Percentiles rank a stretch among this genome's conserved stretches.
phyloP scores from a whole-genome alignment of 768 basidiomycete species.

The Auricularia sp. region DNA sequence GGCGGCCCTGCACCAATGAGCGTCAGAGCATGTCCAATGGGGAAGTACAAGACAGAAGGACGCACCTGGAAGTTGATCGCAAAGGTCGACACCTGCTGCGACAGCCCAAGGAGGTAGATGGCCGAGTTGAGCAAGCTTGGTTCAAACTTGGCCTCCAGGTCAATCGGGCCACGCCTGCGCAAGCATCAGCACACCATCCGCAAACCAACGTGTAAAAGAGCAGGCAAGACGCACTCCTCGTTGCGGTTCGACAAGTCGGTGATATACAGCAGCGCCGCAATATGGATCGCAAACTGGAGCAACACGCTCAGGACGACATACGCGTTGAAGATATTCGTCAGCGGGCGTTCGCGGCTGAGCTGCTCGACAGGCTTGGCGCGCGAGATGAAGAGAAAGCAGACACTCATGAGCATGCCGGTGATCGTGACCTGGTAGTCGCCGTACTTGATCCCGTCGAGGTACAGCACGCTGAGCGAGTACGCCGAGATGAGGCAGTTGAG shows the following conservation, averaged over 20 bases:
- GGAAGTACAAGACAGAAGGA: background rate
- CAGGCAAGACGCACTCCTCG: constrained; percentile 54
- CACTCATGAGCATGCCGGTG: constrained; percentile 94
- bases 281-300: constrained; percentile 89
- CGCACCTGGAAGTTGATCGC: constrained; percentile 91
- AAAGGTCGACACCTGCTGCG: constrained; percentile 97
- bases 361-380: constrained; percentile 98
- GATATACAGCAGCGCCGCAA: constrained; percentile 84
- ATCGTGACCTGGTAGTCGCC: constrained; percentile 98
- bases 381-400: constrained; percentile 97
- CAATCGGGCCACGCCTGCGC: constrained; percentile 61
- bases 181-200: background rate
- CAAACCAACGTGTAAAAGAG: constrained; percentile 3
- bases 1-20: constrained; percentile 55
- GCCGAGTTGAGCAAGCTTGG: constrained; percentile 92
- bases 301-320: constrained; percentile 90
- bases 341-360: constrained; percentile 83
- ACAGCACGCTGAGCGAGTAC: constrained; percentile 96
- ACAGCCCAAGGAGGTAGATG: constrained; percentile 89
- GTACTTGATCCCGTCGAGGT: constrained; percentile 97
- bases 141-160: constrained; percentile 94
- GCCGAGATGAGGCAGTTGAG: constrained; percentile 97
- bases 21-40: background rate
- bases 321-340: constrained; percentile 93
- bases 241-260: constrained; percentile 69